Conservation (phyloP, 2,329 filamentous ascomycete genomes). For the Curvularia eragrostidis region DNA sequence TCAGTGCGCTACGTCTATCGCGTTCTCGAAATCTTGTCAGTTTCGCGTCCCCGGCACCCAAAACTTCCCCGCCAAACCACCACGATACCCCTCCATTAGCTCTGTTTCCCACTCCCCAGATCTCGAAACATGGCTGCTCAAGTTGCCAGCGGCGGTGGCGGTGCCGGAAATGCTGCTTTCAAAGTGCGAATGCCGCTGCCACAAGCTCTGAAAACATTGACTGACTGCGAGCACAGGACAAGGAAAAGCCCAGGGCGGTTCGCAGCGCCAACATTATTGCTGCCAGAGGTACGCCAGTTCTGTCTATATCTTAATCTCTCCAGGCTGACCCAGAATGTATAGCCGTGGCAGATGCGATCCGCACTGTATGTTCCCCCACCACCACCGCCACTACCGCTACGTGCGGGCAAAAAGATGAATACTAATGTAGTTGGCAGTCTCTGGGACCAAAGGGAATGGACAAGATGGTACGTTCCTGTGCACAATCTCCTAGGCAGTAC, state of each 20-base stretch:
- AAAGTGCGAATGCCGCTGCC: conserved; percentile 55
- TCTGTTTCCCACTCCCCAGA: conserved; percentile 4
- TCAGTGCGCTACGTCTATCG: conserved; percentile 20
- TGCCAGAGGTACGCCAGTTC: conserved; percentile 74
- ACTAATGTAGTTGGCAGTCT: conserved; percentile 60
- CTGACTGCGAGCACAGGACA: conserved; percentile 65
- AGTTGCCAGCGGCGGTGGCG: conserved; percentile 48
- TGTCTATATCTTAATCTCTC: conserved; percentile 25
- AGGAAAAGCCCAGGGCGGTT: conserved; percentile 98
- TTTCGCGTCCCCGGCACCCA: conserved; percentile 36
- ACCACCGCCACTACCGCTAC: conserved; percentile 2
- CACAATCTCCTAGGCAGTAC: neutral
- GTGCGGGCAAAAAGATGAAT: conserved; percentile 29
- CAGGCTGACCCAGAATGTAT: conserved; percentile 31
- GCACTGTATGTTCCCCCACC: conserved; percentile 66
- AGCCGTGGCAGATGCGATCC: conserved; percentile 97
- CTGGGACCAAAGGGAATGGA: conserved; percentile 97
- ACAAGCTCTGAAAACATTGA: conserved; percentile 37
- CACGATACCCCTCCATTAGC: conserved; percentile 31
- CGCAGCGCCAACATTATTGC: conserved; percentile 96
- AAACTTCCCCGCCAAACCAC: conserved; percentile 29
- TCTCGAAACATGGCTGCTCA: conserved; percentile 44
- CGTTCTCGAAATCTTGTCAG: conserved; percentile 36
- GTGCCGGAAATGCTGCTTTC: conserved; percentile 69
- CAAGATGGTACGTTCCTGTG: conserved; percentile 72